These are phyloP conservation scores for Borealophlyctis nickersoniae DNA, from an alignment of 192 early-diverging fungal genomes.

Conservation along the genomic window DNA sequence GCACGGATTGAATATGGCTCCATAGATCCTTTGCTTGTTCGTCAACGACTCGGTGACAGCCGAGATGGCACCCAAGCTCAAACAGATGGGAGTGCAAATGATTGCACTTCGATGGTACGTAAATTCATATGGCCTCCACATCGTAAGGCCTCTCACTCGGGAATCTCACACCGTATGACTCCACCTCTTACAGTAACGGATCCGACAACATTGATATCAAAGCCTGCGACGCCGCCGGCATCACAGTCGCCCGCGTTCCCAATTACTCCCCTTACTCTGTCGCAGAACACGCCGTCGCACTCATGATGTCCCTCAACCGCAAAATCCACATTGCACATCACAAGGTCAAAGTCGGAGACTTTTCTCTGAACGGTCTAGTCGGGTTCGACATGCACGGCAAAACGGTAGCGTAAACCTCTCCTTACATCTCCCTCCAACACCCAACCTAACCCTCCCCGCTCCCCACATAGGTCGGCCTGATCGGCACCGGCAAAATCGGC, in stretches of 20 bases:
- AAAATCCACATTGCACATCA: conserved; percentile 36
- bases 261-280: conserved; percentile 49
- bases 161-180: no score
- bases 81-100: conserved; percentile 32
- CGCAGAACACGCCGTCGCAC: conserved; percentile 45
- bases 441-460: conserved; percentile 10
- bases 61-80: conserved; percentile 27
- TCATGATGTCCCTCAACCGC: conserved; percentile 42
- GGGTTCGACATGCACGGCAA: conserved; percentile 52
- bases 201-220: conserved; percentile 48
- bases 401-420: conserved; percentile 46
- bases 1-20: not conserved
- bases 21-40: conserved; percentile 45
- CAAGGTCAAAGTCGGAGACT: conserved; percentile 35
- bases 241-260: conserved; percentile 45
- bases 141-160: no score
- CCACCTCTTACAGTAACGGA: no score
- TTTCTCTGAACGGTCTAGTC: conserved; percentile 40
- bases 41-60: conserved; percentile 41
- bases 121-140: no score
- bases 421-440: conserved; percentile 16
- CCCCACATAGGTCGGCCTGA: conserved; percentile 25
- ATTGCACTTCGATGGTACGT: conserved; percentile 48
- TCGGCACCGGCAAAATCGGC: conserved; percentile 47
- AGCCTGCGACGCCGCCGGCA: conserved; percentile 16